Base-by-base conservation (phyloP, 1,284 basidiomycete genomes). In the Leccinum pachyderme region DNA sequence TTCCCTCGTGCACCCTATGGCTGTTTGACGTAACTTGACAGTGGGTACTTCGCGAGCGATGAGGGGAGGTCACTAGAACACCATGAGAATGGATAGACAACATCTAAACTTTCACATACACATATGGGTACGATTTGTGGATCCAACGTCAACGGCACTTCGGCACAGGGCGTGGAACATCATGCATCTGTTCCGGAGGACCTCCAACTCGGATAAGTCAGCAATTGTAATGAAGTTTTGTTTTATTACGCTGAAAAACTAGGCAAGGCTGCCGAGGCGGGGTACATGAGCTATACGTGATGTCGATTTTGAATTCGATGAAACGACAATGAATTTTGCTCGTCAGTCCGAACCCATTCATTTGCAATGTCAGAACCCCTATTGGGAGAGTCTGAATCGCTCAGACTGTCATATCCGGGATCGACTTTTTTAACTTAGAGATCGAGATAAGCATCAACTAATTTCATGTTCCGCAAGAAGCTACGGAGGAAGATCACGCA, bases 381-480 rank as follows among this genome's bases (percentile, higher is more conserved):
- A 22, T 39, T 7, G 11, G 11, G 18, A 39, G 37, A 18, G 18
- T 39, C 18, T 5, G 18, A 12, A 39, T 39, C 18, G 18, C 18
- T 39, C 3, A 39, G n/a, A n/a, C n/a, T n/a, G 22, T 39, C 37
- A 22, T 22, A 39, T 39, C 37, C n/a, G 9, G 37, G n/a, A n/a
- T n/a, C n/a, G n/a, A n/a, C 28, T 7, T 28, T 4, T 11, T 29
- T 29, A 37, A 11, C 35, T 9, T 39, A 9, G 37, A 22, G 37
- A 39, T 39, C 37, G 18, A 39, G 45, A 46, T 46, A 46, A 45
- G 5, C n/a, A 35, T 68, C 64, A 87, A 52, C 79, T 81, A 47
- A 97, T 91, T 73, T 97, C 94, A 66, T 96, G 91, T 67, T 96
- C 95, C 4, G 92, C 91, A 32, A 97, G 77, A 22, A 97, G 80